Evolutionary conservation across 768 basidiomycete species (phyloP), one percentile per base, ranked within the genome.

Genomic region (Tricholoma sp.): DNA sequence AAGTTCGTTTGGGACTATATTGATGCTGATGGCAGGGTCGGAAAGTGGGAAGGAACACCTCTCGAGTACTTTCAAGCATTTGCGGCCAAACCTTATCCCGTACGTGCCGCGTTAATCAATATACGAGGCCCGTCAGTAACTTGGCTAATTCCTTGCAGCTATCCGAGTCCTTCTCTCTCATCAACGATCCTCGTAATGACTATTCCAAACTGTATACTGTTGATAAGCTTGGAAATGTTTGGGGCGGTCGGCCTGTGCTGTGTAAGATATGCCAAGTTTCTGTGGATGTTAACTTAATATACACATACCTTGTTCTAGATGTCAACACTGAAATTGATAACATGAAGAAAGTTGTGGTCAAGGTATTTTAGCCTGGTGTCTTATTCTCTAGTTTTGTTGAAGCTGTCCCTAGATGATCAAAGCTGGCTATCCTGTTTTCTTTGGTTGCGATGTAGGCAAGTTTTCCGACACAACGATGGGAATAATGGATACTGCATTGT

Each of bases 371-470:
- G 17, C 17, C 56, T 41, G 45, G 58, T 34, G 12, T 39, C 13
- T 20, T 20, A 45, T 29, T 20, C n/a, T n/a, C 29, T 31, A 32
- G 9, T 29, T 31, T 45, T 11, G 2, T n/a, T 31, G n/a, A 34
- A 31, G 28, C 10, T 41, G 18, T 12, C 15, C 10, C 44, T 57
- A 83, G 78, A 78, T 88, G 69, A 82, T 96, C 75, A 92, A 92
- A 71, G 88, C 89, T 24, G 89, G 91, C 39, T 84, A 86, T 37
- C 89, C 94, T 4, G 88, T 95, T 45, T 97, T 96, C 82, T 98
- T 98, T 66, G 96, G 94, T 0, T 97, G 95, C 68, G 96, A 98
- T 67, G 94, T 97, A 45, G 94, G 94, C 34, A 83, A 97, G 66
- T 91, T 84, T 67, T 89, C 87, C 4, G 85, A 91, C 61, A 75